These are phyloP conservation scores for Aspergillus cejpii DNA, from an alignment of 2,329 filamentous ascomycete genomes.

Conservation along the genomic window DNA sequence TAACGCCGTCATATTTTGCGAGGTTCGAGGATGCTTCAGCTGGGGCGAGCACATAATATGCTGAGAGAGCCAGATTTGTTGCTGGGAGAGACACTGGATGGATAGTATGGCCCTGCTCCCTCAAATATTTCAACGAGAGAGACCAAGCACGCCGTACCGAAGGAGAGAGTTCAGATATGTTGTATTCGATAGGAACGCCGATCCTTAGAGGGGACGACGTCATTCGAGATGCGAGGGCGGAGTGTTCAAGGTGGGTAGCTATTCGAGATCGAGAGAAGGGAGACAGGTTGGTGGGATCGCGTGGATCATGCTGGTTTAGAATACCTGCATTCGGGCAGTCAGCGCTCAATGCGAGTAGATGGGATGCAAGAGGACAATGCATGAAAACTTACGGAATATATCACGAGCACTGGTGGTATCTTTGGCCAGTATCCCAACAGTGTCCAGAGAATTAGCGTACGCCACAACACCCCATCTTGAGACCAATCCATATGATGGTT, in stretches of 20 bases:
- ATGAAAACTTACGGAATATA: slow-evolving; percentile 45
- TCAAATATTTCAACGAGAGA: slow-evolving; percentile 53
- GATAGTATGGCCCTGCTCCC: slow-evolving; percentile 60
- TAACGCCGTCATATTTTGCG: slow-evolving; percentile 93
- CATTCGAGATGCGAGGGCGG: slow-evolving; percentile 20
- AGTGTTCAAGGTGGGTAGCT: slow-evolving; percentile 37
- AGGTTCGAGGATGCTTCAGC: slow-evolving; percentile 95
- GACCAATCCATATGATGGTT: slow-evolving; percentile 83
- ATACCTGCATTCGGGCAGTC: slow-evolving; percentile 35
- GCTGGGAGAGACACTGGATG: slow-evolving; percentile 73
- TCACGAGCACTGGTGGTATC: slow-evolving; percentile 48
- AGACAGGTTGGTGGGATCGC: slow-evolving; percentile 69
- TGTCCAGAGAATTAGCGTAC: slow-evolving; percentile 89
- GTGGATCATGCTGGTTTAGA: slow-evolving; percentile 56
- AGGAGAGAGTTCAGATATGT: slow-evolving; percentile 70
- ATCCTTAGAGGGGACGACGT: slow-evolving; percentile 41
- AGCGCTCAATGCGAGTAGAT: slow-evolving; percentile 22
- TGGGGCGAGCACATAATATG: slow-evolving; percentile 92
- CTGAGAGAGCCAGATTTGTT: slow-evolving; percentile 77
- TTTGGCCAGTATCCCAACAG: slow-evolving; percentile 67
- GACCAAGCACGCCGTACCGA: slow-evolving; percentile 65
- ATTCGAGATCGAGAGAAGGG: slow-evolving; percentile 49
- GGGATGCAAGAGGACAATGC: background rate
- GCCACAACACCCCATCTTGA: slow-evolving; percentile 81
- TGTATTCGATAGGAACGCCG: slow-evolving; percentile 69